phyloP scores from a whole-genome alignment of 805 yeast species.

The Ogataea pignaliae region DNA sequence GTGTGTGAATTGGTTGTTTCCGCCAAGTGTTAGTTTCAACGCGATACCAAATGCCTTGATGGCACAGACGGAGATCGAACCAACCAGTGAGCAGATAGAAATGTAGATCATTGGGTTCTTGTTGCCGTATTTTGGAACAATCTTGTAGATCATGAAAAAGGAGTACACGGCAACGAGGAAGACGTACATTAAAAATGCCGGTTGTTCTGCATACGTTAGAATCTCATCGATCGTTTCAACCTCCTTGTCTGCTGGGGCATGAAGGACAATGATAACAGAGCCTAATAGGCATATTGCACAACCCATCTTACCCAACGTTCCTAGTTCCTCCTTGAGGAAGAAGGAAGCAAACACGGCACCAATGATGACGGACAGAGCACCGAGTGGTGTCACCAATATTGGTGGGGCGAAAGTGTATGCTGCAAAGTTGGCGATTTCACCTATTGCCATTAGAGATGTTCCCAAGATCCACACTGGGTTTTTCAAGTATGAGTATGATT shows the following conservation, averaged over 20 bases:
- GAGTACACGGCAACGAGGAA: constrained; percentile 62
- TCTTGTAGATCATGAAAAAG: constrained; percentile 71
- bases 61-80: constrained; percentile 86
- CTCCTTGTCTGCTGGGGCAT: constrained; percentile 94
- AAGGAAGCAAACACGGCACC: constrained; percentile 89
- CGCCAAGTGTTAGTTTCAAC: constrained; percentile 73
- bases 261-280: constrained; percentile 79
- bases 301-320: constrained; percentile 85
- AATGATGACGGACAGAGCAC: constrained; percentile 84
- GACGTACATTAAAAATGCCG: constrained; percentile 69
- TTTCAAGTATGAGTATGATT: constrained; percentile 71
- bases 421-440: constrained; percentile 89
- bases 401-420: constrained; percentile 96
- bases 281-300: constrained; percentile 89
- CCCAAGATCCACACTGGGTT: constrained; percentile 97
- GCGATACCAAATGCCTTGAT: constrained; percentile 94
- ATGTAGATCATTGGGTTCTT: constrained; percentile 85
- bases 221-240: constrained; percentile 86
- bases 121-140: constrained; percentile 77
- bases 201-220: constrained; percentile 70
- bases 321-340: constrained; percentile 81
- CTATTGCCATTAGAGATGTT: constrained; percentile 83
- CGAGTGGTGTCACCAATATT: constrained; percentile 84
- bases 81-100: constrained; percentile 85
- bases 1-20: constrained; percentile 85